phyloP scores from a whole-genome alignment of 768 basidiomycete species.

The Hemileccinum rubropunctum region DNA sequence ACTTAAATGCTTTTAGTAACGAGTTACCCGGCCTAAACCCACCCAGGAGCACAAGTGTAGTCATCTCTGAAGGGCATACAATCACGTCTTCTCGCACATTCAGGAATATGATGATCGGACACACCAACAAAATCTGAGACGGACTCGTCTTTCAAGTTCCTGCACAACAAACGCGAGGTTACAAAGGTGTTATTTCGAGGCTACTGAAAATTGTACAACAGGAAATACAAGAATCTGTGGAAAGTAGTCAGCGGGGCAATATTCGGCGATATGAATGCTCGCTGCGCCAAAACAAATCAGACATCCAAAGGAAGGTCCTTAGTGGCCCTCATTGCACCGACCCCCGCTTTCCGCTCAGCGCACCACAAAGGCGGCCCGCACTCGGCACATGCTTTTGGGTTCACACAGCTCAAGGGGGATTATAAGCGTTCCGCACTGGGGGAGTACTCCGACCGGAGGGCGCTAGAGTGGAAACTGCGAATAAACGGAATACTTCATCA shows the following conservation, averaged over 20 bases:
- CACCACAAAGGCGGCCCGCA: conserved; percentile 64
- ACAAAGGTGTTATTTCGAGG: no score
- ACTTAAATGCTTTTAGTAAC: no score
- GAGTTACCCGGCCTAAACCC: no score
- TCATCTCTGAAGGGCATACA: no score
- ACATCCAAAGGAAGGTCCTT: conserved; percentile 89
- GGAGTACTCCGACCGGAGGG: conserved; percentile 71
- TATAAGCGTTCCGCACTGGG: conserved; percentile 66
- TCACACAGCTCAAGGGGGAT: conserved; percentile 65
- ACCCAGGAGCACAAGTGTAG: no score
- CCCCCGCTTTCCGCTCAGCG: conserved; percentile 75
- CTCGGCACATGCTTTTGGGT: conserved; percentile 63
- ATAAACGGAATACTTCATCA: conserved; percentile 68
- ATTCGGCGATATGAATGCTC: not conserved
- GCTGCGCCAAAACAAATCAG: conserved; percentile 50
- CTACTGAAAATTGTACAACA: no score
- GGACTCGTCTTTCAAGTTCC: no score
- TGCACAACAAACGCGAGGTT: no score
- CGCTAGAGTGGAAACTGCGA: conserved; percentile 87
- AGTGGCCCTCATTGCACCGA: conserved; percentile 63
- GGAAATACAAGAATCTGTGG: not conserved
- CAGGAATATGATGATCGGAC: no score
- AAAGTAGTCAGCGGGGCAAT: conserved; percentile 2
- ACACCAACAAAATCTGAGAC: no score
- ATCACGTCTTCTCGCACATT: no score